A percentile compares a stretch with the other conserved stretches of the same genome.
These are phyloP conservation scores for Pseudisothecium myosuroides DNA, from an alignment of 225 moss, liverwort and hornwort genomes.

Conservation along the genomic window DNA sequence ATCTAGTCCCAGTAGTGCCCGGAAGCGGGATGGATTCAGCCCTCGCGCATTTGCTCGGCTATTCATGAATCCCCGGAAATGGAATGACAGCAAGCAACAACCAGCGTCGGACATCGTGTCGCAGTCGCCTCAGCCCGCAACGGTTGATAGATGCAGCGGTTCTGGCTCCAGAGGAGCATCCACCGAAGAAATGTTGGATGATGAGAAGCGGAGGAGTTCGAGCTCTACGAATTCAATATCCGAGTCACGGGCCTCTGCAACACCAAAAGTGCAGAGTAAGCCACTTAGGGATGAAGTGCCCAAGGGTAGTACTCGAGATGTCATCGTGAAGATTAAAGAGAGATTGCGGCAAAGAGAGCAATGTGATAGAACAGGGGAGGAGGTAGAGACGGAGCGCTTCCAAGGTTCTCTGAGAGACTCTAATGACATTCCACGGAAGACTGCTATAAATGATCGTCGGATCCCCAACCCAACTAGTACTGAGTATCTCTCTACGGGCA, in stretches of 20 bases:
- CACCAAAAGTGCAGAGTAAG: conserved; percentile 12
- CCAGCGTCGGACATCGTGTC: background rate
- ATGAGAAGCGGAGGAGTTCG: background rate
- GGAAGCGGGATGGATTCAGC: conserved; percentile 21
- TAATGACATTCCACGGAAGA: conserved; percentile 35
- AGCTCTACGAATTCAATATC: background rate
- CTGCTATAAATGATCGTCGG: conserved; percentile 32
- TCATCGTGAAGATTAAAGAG: conserved; percentile 18
- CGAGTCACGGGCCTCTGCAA: conserved; percentile 4
- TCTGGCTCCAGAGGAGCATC: background rate
- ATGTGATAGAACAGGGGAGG: background rate
- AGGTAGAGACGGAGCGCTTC: background rate
- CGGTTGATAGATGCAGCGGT: background rate
- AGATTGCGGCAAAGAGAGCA: conserved; percentile 10
- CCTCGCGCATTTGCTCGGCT: conserved; percentile 21
- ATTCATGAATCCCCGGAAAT: conserved; percentile 18
- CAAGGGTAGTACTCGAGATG: conserved; percentile 31
- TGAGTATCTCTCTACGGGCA: conserved; percentile 12
- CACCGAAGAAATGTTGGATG: background rate
- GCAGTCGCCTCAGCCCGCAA: background rate
- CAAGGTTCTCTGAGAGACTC: conserved; percentile 9
- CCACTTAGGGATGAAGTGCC: background rate
- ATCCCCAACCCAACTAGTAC: conserved; percentile 6
- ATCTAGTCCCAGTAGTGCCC: conserved; percentile 7
- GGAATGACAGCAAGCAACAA: conserved; percentile 18